Percentiles rank a stretch among this genome's conserved stretches.
Evolutionary conservation across 2,329 filamentous ascomycete genomes (phyloP).

Genomic region (Trichoderma arundinaceum): DNA sequence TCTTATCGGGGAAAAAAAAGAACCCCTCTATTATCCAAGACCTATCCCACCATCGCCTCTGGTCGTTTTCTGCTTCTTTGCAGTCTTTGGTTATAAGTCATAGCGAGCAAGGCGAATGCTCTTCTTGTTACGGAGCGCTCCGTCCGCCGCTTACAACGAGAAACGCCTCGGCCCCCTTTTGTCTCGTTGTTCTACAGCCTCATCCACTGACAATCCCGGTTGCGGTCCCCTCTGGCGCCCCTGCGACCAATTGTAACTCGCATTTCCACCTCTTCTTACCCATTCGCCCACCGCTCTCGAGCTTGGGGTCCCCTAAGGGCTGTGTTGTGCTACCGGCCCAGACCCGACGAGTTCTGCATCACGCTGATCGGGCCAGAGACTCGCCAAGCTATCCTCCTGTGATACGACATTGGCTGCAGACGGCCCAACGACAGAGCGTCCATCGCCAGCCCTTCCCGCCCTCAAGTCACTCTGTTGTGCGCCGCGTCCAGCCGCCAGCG

Average conservation of each 20-base stretch:
- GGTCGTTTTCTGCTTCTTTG: background rate
- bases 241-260: constrained; percentile 20
- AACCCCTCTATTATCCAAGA: constrained; percentile 27
- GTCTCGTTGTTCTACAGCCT: constrained; percentile 13
- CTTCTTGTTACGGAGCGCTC: background rate
- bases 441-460: background rate
- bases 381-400: constrained; percentile 9
- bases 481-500: constrained; percentile 39
- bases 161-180: constrained; percentile 21
- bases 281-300: constrained; percentile 26
- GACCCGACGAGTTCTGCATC: constrained; percentile 19
- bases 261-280: constrained; percentile 14
- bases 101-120: background rate
- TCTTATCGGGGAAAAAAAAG: constrained; percentile 30
- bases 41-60: constrained; percentile 14
- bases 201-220: constrained; percentile 21
- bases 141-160: background rate
- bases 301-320: background rate
- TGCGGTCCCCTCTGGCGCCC: constrained; percentile 12
- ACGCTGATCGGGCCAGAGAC: constrained; percentile 13
- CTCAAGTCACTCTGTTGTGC: constrained; percentile 34
- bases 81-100: background rate
- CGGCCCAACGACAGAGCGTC: constrained; percentile 1
- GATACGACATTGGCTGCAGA: constrained; percentile 9
- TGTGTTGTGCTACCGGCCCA: constrained; percentile 27